Conservation (phyloP, 2,329 filamentous ascomycete genomes). For the Fonsecaea pugnacius region DNA sequence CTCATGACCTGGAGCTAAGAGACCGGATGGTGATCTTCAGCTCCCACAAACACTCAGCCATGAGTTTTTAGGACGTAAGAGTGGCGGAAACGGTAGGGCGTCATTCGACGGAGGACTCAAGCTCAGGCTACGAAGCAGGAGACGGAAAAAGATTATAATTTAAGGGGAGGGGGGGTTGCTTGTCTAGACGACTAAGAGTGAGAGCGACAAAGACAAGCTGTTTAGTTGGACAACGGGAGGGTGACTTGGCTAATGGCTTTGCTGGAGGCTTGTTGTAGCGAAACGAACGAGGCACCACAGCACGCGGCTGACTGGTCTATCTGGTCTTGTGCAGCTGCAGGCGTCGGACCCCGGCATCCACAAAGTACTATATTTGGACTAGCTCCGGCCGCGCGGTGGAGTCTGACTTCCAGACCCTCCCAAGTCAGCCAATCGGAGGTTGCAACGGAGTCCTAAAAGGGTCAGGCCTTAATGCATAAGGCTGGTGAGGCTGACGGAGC, state of each 20-base stretch:
- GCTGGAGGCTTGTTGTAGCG: not conserved
- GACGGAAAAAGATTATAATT: not conserved
- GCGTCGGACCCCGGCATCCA: not conserved
- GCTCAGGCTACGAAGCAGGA: not conserved
- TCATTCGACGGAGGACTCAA: not conserved
- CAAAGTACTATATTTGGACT: slow-evolving; percentile 6
- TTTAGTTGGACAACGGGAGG: not conserved
- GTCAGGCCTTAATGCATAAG: slow-evolving; percentile 5
- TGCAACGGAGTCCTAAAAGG: slow-evolving; percentile 3
- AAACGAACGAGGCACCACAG: not conserved
- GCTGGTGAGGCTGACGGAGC: slow-evolving; percentile 14
- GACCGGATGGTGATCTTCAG: not conserved
- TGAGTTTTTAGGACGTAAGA: not conserved
- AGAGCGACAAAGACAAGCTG: not conserved
- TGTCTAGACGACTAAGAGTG: not conserved
- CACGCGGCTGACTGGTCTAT: not conserved
- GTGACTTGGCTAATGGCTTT: not conserved
- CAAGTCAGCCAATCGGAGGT: not conserved
- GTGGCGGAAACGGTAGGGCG: not conserved
- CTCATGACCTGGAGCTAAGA: not conserved
- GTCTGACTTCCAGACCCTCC: not conserved
- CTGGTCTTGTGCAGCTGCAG: not conserved
- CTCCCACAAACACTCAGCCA: not conserved
- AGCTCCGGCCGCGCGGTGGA: slow-evolving; percentile 6
- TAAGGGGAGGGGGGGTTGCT: not conserved